A percentile compares a stretch with the other conserved stretches of the same genome.
Conservation (phyloP, 148 eudicot species). For the Agrostemma githago region DNA sequence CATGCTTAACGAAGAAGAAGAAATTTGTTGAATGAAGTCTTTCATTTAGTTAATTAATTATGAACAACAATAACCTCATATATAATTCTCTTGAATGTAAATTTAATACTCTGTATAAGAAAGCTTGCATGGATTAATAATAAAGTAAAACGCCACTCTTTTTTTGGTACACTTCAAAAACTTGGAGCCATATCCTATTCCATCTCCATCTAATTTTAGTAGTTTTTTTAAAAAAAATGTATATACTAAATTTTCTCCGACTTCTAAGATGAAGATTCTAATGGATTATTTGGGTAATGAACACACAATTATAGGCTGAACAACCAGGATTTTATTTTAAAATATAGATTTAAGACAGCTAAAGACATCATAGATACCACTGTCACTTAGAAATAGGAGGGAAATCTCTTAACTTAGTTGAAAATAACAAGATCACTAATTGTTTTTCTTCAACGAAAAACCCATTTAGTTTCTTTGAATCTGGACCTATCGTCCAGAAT, state of each 20-base stretch:
- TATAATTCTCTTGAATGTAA: not conserved
- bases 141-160: not conserved
- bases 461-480: no score
- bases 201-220: not conserved
- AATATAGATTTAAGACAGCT: not conserved
- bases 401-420: not conserved
- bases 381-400: slow-evolving; percentile 4
- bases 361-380: not conserved
- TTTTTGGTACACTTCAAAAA: slow-evolving; percentile 8
- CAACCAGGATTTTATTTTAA: not conserved
- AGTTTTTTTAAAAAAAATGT: not conserved
- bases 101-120: not conserved
- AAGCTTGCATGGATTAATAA: slow-evolving; percentile 6
- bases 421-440: not conserved
- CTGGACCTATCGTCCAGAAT: no score
- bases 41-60: not conserved
- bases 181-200: not conserved
- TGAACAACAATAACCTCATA: not conserved
- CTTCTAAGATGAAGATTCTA: not conserved
- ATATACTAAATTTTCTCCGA: slow-evolving; percentile 12
- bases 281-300: not conserved
- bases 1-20: not conserved
- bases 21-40: not conserved
- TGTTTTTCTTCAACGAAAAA: no score
- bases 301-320: not conserved